These are phyloP conservation scores for Ambrosiella cleistominuta DNA, from an alignment of 2,329 filamentous ascomycete genomes.

Conservation along the genomic window DNA sequence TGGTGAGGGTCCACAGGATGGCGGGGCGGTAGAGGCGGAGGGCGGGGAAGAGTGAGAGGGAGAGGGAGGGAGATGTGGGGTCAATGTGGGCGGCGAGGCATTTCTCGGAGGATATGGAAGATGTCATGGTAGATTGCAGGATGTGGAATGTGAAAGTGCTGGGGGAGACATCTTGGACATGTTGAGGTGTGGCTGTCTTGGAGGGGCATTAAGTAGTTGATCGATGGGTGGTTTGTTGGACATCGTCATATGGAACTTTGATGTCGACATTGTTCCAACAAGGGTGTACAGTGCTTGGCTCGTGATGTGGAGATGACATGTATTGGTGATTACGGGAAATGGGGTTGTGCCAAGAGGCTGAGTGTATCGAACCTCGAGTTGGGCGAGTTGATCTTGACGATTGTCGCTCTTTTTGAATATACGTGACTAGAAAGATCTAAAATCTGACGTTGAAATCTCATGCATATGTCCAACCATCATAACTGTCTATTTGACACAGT, in stretches of 20 bases:
- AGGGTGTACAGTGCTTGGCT: neutral
- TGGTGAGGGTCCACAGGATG: constrained; percentile 22
- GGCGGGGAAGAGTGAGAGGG: neutral
- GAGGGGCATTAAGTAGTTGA: neutral
- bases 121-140: neutral
- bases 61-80: neutral
- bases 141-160: neutral
- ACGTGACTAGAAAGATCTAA: neutral
- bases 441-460: neutral
- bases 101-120: neutral
- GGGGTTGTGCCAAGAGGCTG: no score
- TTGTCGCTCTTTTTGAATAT: no score
- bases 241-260: neutral
- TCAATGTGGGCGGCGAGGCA: neutral
- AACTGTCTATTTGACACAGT: no score
- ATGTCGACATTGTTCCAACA: neutral
- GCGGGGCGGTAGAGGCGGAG: constrained; percentile 19
- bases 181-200: no score
- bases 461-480: neutral
- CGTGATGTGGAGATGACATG: neutral
- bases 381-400: no score
- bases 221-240: neutral
- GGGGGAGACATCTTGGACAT: neutral
- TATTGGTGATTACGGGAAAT: no score
- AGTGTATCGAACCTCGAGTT: no score